These are phyloP conservation scores for Paratinospora sagittata DNA, from an alignment of 164 flowering plant species.

Conservation along the genomic window DNA sequence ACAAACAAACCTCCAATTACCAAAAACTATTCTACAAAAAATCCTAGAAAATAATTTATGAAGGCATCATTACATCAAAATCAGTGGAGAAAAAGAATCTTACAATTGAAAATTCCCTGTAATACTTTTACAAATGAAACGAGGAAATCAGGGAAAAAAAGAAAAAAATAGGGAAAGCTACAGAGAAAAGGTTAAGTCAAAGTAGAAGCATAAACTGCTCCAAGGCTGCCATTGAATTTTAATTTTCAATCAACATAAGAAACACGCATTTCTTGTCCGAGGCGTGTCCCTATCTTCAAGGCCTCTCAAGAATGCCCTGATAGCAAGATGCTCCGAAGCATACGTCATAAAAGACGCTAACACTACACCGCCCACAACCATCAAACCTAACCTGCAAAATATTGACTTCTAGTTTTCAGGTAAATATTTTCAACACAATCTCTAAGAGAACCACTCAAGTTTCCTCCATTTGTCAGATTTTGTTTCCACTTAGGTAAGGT, in stretches of 20 bases:
- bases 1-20: too few species aligned
- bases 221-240: not conserved
- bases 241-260: constrained; percentile 34
- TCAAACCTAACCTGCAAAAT: constrained; percentile 78
- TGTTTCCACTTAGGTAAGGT: too few species aligned
- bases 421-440: not conserved
- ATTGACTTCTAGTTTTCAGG: not conserved
- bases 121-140: too few species aligned
- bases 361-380: constrained; percentile 71
- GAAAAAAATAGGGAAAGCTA: too few species aligned
- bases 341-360: constrained; percentile 93
- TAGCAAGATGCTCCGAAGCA: constrained; percentile 86
- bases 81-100: too few species aligned
- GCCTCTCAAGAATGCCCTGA: constrained; percentile 64
- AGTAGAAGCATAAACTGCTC: not conserved
- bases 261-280: constrained; percentile 44
- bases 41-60: too few species aligned
- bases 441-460: not conserved
- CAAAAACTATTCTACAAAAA: too few species aligned
- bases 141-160: too few species aligned
- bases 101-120: too few species aligned
- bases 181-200: not conserved
- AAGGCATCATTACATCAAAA: too few species aligned
- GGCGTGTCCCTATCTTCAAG: constrained; percentile 56
- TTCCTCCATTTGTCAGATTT: not conserved